Base-by-base conservation (phyloP, 2,329 filamentous ascomycete genomes). In the Aureobasidium sp. region DNA sequence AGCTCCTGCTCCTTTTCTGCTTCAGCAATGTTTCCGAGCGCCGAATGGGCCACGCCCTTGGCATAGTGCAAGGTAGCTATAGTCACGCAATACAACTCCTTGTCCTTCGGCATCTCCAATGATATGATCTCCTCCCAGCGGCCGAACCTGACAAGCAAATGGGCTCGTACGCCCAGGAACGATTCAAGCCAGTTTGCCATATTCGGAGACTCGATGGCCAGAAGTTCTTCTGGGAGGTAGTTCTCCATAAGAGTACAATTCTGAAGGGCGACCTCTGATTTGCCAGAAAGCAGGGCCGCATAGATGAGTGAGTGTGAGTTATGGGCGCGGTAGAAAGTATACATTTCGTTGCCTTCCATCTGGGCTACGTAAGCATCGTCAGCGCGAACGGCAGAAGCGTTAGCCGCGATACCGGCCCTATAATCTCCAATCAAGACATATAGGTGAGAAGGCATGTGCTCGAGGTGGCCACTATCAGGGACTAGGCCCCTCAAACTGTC, bases 171-270 rank as follows among this genome's bases (percentile, higher is more conserved):
- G 1, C 82, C 81, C 3, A 88, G 72, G 66, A 90, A 91, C 1
- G 82, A 82, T 71, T 92, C 89, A 0, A 91, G 76, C 84, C 87
- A 91, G 71, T 91, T 87, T 1, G 88, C 87, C 88, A 92, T 91
- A 3, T 53, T 60, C 17, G 62, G 62, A 9, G 82, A 85, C 64
- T 85, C 70, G 5, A 89, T 77, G 0, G 82, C 81, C 0, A 92
- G 76, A 3, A 91, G 72, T 0, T 81, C 80, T 60, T 87, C 83
- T 0, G 88, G 82, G 5, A 92, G 74, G 0, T 83, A 83, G 0
- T 73, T 73, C 68, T 91, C 87, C 58, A 91, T 79, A 45, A 78
- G 75, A 0, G 70, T 66, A 0, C 82, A 81, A 0, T 86, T 85
- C 0, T 87, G 80, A 1, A 91, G 71, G 0, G 87, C 86, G 12